Percentiles rank a stretch among this genome's conserved stretches.
phyloP scores from a whole-genome alignment of 2,329 filamentous ascomycete species.

The Neocucurbitaria cava region DNA sequence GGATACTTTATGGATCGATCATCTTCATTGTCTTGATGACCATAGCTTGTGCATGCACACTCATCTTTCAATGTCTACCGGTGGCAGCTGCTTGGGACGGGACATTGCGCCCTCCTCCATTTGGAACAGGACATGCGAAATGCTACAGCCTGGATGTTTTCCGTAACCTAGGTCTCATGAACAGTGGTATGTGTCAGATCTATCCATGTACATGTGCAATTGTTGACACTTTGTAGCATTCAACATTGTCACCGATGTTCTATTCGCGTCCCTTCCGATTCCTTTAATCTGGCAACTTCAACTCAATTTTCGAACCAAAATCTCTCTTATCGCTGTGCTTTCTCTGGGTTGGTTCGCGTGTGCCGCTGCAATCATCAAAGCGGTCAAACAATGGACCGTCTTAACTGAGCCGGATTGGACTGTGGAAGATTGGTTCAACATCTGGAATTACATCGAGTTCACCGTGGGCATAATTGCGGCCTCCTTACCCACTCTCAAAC shows the following conservation, averaged over 20 bases:
- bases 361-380: conserved; percentile 53
- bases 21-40: conserved; percentile 54
- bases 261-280: conserved; percentile 53
- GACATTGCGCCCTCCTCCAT: conserved; percentile 37
- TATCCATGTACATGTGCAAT: not conserved
- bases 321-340: conserved; percentile 47
- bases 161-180: conserved; percentile 55
- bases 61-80: conserved; percentile 58
- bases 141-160: conserved; percentile 54
- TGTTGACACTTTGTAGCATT: conserved; percentile 29
- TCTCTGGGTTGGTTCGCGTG: conserved; percentile 52
- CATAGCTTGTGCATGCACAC: conserved; percentile 53
- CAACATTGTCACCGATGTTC: conserved; percentile 50
- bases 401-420: conserved; percentile 46
- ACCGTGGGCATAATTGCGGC: conserved; percentile 54
- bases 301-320: conserved; percentile 52
- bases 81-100: conserved; percentile 56
- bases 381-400: conserved; percentile 47
- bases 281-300: conserved; percentile 54
- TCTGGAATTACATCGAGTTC: conserved; percentile 57
- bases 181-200: conserved; percentile 46
- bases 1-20: conserved; percentile 53
- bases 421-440: conserved; percentile 50
- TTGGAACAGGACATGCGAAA: conserved; percentile 41
- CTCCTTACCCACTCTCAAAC: conserved; percentile 51